Evolutionary conservation across 192 early-diverging fungal species (phyloP).

Genomic region (Chytriomyces sp.): DNA sequence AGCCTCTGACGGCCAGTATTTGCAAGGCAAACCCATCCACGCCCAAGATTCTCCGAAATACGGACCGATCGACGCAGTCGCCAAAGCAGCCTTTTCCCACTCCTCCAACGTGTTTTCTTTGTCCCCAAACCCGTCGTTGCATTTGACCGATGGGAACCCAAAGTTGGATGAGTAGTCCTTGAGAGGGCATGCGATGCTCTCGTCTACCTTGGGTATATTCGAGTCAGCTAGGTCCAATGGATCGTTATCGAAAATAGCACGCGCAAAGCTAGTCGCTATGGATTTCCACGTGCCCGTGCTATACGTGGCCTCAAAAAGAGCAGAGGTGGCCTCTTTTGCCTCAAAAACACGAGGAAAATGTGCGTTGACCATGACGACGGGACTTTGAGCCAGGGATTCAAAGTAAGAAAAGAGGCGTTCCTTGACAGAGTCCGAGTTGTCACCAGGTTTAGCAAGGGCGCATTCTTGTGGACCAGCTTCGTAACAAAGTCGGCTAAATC

Average conservation of each 20-base stretch:
- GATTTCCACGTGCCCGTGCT: slow-evolving; percentile 7
- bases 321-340: not conserved
- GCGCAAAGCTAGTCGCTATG: slow-evolving; percentile 10
- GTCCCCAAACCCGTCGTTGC: slow-evolving; percentile 10
- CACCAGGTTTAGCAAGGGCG: not conserved
- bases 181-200: not conserved
- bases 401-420: slow-evolving; percentile 3
- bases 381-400: slow-evolving; percentile 11
- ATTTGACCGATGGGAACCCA: not conserved
- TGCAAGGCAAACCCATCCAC: not conserved
- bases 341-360: slow-evolving; percentile 4
- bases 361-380: slow-evolving; percentile 10
- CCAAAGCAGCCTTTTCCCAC: not conserved
- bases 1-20: slow-evolving; percentile 36
- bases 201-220: not conserved
- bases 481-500: not conserved
- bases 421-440: not conserved
- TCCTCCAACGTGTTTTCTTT: not conserved
- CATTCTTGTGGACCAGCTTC: not conserved
- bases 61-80: not conserved
- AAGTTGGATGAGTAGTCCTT: not conserved
- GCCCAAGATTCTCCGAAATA: not conserved
- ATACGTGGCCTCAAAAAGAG: slow-evolving; percentile 24
- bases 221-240: not conserved
- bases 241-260: not conserved